A percentile compares a stretch with the other conserved stretches of the same genome.
Evolutionary conservation across 306 rosid species (phyloP).

Genomic region (Castanea crenata): DNA sequence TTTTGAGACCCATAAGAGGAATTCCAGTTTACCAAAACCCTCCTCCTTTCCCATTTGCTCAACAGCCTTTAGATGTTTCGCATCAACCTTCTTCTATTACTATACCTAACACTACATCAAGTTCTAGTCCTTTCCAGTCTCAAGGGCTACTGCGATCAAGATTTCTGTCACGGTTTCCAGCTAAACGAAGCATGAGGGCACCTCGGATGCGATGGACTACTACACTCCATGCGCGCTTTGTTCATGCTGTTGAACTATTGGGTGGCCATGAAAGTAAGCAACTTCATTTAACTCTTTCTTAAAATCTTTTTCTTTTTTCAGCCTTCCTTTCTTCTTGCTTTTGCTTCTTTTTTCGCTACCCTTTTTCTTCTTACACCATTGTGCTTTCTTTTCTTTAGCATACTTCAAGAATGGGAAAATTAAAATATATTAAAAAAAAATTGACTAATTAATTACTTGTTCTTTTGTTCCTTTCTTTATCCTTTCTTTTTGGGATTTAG

Average conservation of each 20-base stretch:
- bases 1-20: conserved; percentile 88
- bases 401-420: background rate
- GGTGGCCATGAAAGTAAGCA: conserved; percentile 98
- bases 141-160: conserved; percentile 72
- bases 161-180: conserved; percentile 82
- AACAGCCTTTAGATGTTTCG: conserved; percentile 36
- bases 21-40: conserved; percentile 87
- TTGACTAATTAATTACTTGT: conserved; percentile 5
- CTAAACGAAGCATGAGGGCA: conserved; percentile 96
- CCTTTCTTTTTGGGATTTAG: conserved; percentile 29
- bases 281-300: background rate
- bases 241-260: conserved; percentile 92
- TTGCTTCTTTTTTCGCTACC: background rate
- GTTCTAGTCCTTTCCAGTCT: conserved; percentile 39
- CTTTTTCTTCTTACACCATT: conserved; percentile 24
- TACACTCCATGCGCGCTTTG: conserved; percentile 94
- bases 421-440: background rate
- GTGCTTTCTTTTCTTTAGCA: conserved; percentile 11
- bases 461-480: background rate
- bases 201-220: conserved; percentile 99
- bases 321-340: background rate
- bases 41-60: conserved; percentile 59
- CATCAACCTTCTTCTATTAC: conserved; percentile 29
- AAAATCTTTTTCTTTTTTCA: background rate
- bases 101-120: conserved; percentile 10